Evolutionary conservation across 805 yeast species (phyloP).

Genomic region (Scheffersomyces stipitis): DNA sequence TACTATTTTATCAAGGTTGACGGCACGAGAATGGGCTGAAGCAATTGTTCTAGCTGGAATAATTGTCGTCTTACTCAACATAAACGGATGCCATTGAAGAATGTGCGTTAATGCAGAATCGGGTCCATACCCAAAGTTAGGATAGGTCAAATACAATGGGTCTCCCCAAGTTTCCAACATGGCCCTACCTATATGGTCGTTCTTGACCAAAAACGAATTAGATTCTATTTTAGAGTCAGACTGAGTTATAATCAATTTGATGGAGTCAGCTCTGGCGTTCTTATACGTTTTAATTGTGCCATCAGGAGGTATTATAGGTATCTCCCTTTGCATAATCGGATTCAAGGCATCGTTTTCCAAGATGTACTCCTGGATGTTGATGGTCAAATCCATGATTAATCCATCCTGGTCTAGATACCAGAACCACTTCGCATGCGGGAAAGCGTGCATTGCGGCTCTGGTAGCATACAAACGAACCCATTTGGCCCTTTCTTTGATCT

Average conservation of each 20-base stretch:
- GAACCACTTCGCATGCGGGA: constrained; percentile 87
- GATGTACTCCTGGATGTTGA: constrained; percentile 60
- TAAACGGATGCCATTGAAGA: constrained; percentile 91
- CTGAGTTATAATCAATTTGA: constrained; percentile 69
- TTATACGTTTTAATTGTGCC: constrained; percentile 70
- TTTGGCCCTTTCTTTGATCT: constrained; percentile 42
- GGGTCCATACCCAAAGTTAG: constrained; percentile 57
- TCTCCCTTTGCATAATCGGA: constrained; percentile 63
- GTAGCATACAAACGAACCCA: constrained; percentile 68
- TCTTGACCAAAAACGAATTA: constrained; percentile 68
- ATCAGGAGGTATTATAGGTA: constrained; percentile 69
- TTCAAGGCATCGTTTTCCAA: constrained; percentile 61
- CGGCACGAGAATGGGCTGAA: constrained; percentile 21
- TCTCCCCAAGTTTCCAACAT: constrained; percentile 81
- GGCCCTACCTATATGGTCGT: constrained; percentile 63
- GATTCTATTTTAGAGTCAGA: constrained; percentile 62
- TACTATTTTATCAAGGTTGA: constrained; percentile 11
- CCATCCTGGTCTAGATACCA: constrained; percentile 86
- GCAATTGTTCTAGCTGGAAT: constrained; percentile 52
- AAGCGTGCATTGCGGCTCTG: constrained; percentile 90
- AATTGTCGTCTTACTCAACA: constrained; percentile 69
- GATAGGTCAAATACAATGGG: constrained; percentile 64
- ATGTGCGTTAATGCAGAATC: constrained; percentile 80
- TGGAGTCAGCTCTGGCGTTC: constrained; percentile 52
- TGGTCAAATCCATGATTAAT: constrained; percentile 67